phyloP scores from a whole-genome alignment of 352 stramenopile species.

The Phytopythium delawarense region DNA sequence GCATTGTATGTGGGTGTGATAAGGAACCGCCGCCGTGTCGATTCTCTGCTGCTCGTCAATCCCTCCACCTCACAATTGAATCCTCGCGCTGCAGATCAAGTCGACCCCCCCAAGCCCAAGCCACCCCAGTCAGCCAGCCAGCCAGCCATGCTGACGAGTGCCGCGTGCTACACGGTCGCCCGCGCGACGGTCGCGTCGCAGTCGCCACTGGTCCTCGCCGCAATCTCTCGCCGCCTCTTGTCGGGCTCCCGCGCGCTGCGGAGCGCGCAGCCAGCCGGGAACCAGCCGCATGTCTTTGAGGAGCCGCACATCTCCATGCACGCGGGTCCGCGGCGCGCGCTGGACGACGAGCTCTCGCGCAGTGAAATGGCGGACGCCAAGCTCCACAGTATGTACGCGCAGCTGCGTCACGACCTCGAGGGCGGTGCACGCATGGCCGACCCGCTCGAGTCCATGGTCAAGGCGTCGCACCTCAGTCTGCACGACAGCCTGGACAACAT shows the following conservation, averaged over 20 bases:
- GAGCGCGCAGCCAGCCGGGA: neutral
- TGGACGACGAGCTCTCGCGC: constrained; percentile 6
- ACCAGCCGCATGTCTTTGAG: constrained; percentile 1
- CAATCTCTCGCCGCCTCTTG: constrained; percentile 2
- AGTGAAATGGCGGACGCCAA: neutral
- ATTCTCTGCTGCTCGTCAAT: neutral
- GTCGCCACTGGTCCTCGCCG: neutral
- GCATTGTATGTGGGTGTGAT: neutral
- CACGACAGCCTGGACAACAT: constrained; percentile 43
- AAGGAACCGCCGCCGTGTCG: neutral
- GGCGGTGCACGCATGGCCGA: neutral
- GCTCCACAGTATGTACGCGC: constrained; percentile 14
- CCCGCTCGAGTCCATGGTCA: neutral
- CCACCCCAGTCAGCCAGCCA: neutral
- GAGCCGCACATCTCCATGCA: constrained; percentile 8
- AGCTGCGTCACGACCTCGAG: constrained; percentile 23
- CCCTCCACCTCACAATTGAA: constrained; percentile 8
- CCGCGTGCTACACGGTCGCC: constrained; percentile 2
- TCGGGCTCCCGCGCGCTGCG: constrained; percentile 1
- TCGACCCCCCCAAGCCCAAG: neutral
- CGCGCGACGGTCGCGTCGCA: constrained; percentile 5
- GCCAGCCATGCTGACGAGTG: neutral
- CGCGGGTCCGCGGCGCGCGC: neutral
- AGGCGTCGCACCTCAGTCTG: constrained; percentile 5
- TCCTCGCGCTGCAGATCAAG: neutral